Evolutionary conservation across 352 stramenopile genomes (phyloP).

Genomic region (Bremia lactucae): DNA sequence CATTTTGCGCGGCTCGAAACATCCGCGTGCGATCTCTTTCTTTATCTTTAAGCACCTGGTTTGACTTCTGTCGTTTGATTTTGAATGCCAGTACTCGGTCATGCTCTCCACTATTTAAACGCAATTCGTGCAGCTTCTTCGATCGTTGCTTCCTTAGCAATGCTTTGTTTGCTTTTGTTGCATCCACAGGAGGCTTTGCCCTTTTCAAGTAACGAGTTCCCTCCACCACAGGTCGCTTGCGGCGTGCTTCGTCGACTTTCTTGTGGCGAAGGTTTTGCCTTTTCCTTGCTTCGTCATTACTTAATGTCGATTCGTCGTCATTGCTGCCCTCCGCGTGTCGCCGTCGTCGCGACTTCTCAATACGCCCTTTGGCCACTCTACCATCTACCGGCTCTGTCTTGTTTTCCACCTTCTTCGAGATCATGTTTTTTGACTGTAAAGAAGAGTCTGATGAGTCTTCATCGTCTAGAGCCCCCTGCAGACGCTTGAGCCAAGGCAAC

Average conservation of each 20-base stretch:
- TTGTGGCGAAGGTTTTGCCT: not conserved
- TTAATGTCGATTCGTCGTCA: slow-evolving; percentile 1
- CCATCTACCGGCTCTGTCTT: not conserved
- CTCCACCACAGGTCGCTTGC: slow-evolving; percentile 1
- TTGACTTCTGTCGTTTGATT: slow-evolving; percentile 2
- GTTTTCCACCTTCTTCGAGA: not conserved
- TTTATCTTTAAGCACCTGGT: not conserved
- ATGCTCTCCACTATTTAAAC: not conserved
- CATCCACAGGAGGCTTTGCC: not conserved
- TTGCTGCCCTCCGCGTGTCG: not conserved
- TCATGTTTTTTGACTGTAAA: not conserved
- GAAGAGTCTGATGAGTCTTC: slow-evolving; percentile 21
- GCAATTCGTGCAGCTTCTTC: slow-evolving; percentile 1
- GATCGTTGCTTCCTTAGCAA: slow-evolving; percentile 1
- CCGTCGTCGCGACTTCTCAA: slow-evolving; percentile 3
- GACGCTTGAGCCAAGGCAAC: slow-evolving; percentile 16
- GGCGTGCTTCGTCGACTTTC: slow-evolving; percentile 1
- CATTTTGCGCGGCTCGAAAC: not conserved
- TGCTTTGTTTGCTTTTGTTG: not conserved
- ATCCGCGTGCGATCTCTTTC: slow-evolving; percentile 1
- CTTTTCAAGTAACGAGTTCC: not conserved
- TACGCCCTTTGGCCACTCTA: not conserved
- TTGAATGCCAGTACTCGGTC: slow-evolving; percentile 1
- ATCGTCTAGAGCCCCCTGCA: slow-evolving; percentile 12
- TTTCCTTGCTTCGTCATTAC: not conserved